Evolutionary conservation across 2,329 filamentous ascomycete species (phyloP).

Genomic region (Elsinoe arachidis): DNA sequence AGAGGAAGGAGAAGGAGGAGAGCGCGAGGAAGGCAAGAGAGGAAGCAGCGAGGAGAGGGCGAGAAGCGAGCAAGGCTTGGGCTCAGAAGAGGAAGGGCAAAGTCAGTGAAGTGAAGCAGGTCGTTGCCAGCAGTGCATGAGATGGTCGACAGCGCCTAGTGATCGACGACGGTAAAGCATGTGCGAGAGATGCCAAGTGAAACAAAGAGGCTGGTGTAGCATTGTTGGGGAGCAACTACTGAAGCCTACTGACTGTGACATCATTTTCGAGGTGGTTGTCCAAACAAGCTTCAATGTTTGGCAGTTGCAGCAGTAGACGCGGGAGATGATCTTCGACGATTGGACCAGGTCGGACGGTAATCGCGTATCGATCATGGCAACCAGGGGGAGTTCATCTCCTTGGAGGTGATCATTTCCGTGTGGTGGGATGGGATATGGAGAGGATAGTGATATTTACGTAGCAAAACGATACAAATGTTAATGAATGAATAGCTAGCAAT

Average conservation of each 20-base stretch:
- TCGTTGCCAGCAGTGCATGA: neutral
- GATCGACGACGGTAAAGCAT: too few relatives aligned
- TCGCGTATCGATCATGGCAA: neutral
- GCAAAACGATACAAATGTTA: neutral
- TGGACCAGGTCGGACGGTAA: neutral
- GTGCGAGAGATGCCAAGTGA: neutral
- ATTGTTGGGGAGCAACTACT: neutral
- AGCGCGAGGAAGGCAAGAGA: conserved; percentile 39
- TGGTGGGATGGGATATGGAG: neutral
- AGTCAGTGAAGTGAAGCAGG: conserved; percentile 13
- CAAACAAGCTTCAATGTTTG: conserved; percentile 8
- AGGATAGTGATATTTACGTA: neutral
- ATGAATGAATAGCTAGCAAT: neutral
- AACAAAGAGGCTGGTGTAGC: neutral
- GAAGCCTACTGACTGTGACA: conserved; percentile 3
- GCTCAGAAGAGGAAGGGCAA: conserved; percentile 37
- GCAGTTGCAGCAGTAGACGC: neutral
- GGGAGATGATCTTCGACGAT: neutral
- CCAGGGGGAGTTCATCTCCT: neutral
- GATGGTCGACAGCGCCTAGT: neutral
- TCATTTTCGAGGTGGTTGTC: neutral
- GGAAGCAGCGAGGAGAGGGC: conserved; percentile 38
- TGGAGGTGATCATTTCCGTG: neutral
- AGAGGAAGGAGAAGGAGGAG: conserved; percentile 39
- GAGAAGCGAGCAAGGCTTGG: conserved; percentile 40